Evolutionary conservation across 2,329 filamentous ascomycete genomes (phyloP).

Genomic region (Aspergillus sp.): DNA sequence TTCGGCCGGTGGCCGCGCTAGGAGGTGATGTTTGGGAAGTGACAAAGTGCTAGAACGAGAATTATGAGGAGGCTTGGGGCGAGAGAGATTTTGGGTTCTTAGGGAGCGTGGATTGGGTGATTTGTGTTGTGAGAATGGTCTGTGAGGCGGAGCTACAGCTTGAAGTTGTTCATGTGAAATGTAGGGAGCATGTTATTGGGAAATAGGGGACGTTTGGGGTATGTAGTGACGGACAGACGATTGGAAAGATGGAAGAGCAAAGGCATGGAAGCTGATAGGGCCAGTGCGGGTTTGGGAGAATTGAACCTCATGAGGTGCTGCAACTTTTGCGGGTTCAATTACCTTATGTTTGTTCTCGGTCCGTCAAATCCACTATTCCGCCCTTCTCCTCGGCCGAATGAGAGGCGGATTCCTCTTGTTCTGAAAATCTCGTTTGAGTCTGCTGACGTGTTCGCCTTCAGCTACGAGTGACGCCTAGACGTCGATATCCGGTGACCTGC

Average conservation of each 20-base stretch:
- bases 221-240: not conserved
- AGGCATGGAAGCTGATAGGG: conserved; percentile 3
- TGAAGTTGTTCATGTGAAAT: conserved; percentile 6
- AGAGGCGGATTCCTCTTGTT: conserved; percentile 4
- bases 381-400: conserved; percentile 4
- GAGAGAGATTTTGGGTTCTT: conserved; percentile 1
- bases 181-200: conserved; percentile 5
- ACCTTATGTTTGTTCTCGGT: conserved; percentile 6
- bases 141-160: conserved; percentile 5
- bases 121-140: conserved; percentile 2
- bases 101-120: conserved; percentile 1
- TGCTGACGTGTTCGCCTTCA: conserved; percentile 7
- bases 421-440: conserved; percentile 1
- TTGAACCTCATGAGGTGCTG: conserved; percentile 2
- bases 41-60: conserved; percentile 6
- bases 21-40: conserved; percentile 7
- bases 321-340: conserved; percentile 3
- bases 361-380: conserved; percentile 4
- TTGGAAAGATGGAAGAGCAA: conserved; percentile 2
- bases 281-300: too few species aligned
- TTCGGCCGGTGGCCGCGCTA: conserved; percentile 8
- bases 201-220: conserved; percentile 1
- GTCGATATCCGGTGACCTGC: conserved; percentile 6
- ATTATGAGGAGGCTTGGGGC: conserved; percentile 4
- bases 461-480: conserved; percentile 4